Percentiles rank a stretch among this genome's conserved stretches.
Evolutionary conservation across 192 early-diverging fungal species (phyloP).

Genomic region (Dimargaris xerosporica): DNA sequence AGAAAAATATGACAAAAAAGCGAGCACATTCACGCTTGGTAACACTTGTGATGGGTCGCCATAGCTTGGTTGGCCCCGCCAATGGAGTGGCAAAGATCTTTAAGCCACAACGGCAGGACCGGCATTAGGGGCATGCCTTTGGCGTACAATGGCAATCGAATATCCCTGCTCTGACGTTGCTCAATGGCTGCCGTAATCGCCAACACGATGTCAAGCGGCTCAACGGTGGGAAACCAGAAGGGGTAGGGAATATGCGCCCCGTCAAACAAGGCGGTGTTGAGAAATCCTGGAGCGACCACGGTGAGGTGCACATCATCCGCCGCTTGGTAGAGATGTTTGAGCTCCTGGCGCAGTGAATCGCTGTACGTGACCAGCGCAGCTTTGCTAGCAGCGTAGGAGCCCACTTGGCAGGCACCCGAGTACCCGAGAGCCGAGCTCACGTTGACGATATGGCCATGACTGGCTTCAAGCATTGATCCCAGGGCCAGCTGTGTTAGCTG

Average conservation of each 20-base stretch:
- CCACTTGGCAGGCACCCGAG: constrained; percentile 33
- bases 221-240: constrained; percentile 47
- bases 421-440: constrained; percentile 23
- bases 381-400: constrained; percentile 67
- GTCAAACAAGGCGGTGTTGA: constrained; percentile 57
- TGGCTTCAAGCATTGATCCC: constrained; percentile 50
- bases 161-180: background rate
- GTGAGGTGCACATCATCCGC: constrained; percentile 46
- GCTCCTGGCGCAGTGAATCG: constrained; percentile 63
- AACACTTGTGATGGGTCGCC: background rate
- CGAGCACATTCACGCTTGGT: no score
- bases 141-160: background rate
- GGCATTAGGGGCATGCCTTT: background rate
- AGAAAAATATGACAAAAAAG: no score
- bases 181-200: constrained; percentile 39
- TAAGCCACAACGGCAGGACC: background rate
- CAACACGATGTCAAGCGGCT: constrained; percentile 38
- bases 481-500: constrained; percentile 60
- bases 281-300: constrained; percentile 51
- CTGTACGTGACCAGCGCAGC: constrained; percentile 54
- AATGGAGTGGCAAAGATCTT: background rate
- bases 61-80: background rate
- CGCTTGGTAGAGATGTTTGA: constrained; percentile 36
- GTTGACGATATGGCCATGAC: constrained; percentile 65
- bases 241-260: constrained; percentile 41